Base-by-base conservation (phyloP, 1,139 yeast genomes). In the Magnusiomyces paraingens region DNA sequence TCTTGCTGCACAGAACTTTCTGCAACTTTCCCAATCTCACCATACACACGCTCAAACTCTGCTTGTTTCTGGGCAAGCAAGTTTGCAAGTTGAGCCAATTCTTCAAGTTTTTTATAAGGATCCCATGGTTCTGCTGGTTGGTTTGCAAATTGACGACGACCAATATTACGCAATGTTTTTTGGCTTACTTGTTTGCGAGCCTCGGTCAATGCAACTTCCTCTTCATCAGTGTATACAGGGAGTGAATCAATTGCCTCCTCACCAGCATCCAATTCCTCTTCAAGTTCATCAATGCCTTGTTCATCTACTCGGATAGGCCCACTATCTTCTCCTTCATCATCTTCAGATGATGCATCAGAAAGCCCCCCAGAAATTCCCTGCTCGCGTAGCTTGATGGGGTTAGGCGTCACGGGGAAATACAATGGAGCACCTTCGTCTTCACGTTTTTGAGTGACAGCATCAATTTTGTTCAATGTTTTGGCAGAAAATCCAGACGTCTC, bases 91-190 rank as follows among this genome's bases (percentile, higher is more conserved):
- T 55, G 51, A 8, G 62, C 59, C 49, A 64, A 55, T 44, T 64
- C 65, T 18, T 63, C 64, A 17, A 64, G 58, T 47, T 60, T 64
- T 32, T 58, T 52, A 8, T 54, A 53, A 12, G 66, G 65, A 44
- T 63, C 64, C 66, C 62, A 61, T 10, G 50, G 46, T 39, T 50
- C 58, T 12, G 51, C 57, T 17, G 44, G 50, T 4, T 35, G 46
- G 15, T n/a, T 6, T 15, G 38, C 32, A 29, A 44, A 22, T 12
- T 29, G 20, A 21, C 39, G 49, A 5, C 26, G 38, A 6, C n/a
- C 43, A 40, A 8, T 17, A 15, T 21, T 44, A 15, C 20, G 17
- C 14, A 32, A 44, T 2, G 15, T 18, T n/a, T 39, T 26, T 39
- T 26, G 21, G 44, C 2, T 22, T 18, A 36, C 40, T 8, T 26